Conservation (phyloP, 192 early-diverging fungal species). For the Podila epicladia region DNA sequence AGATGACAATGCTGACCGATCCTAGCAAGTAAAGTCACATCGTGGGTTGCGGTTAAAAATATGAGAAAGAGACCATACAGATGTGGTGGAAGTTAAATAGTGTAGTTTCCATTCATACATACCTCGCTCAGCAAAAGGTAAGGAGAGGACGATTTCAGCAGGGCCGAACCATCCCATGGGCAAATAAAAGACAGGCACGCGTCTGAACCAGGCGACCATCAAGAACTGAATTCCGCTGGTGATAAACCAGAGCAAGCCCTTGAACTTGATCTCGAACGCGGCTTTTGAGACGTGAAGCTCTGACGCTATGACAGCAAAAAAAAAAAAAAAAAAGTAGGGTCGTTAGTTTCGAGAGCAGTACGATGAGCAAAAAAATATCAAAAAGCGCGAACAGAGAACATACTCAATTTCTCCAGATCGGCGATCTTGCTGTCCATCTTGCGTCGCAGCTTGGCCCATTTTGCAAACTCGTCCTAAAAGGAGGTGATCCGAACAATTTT, state of each 20-base stretch:
- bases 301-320: constrained; percentile 39
- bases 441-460: constrained; percentile 90
- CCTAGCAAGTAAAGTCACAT: constrained; percentile 46
- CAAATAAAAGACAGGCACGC: constrained; percentile 77
- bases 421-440: constrained; percentile 76
- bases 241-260: constrained; percentile 69
- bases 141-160: constrained; percentile 67
- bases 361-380: not conserved
- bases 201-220: constrained; percentile 74
- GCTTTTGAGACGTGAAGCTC: constrained; percentile 73
- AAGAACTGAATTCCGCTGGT: constrained; percentile 70
- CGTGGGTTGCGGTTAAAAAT: too few species aligned
- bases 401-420: constrained; percentile 75
- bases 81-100: not conserved
- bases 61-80: too few species aligned
- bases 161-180: constrained; percentile 85
- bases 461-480: constrained; percentile 85
- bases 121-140: constrained; percentile 80
- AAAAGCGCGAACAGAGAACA: constrained; percentile 3
- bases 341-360: not conserved
- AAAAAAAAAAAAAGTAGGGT: not conserved
- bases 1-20: constrained; percentile 78
- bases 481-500: not conserved
- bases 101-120: constrained; percentile 11
- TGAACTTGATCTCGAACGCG: constrained; percentile 83